Evolutionary conservation across 2,329 filamentous ascomycete genomes (phyloP).

Genomic region (Kalaharituber pfeilii): DNA sequence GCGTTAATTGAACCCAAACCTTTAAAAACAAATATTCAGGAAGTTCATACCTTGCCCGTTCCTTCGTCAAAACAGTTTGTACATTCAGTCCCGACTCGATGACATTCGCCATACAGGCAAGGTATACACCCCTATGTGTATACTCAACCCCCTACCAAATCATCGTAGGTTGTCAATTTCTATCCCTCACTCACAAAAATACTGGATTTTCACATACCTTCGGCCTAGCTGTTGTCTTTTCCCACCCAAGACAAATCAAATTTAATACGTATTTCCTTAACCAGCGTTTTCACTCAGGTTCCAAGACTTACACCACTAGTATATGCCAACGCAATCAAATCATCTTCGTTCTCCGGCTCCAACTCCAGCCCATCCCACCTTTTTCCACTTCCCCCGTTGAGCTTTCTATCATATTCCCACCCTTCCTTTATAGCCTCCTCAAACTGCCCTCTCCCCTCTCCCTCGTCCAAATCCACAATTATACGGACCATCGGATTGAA

Average conservation of each 20-base stretch:
- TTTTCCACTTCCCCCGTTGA: slow-evolving; percentile 33
- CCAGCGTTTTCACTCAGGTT: neutral
- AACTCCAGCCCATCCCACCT: slow-evolving; percentile 64
- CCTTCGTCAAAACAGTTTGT: slow-evolving; percentile 29
- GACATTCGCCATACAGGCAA: slow-evolving; percentile 69
- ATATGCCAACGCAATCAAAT: slow-evolving; percentile 72
- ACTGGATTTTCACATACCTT: slow-evolving; percentile 34
- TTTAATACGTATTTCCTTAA: neutral
- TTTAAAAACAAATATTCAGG: no score
- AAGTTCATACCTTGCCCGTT: slow-evolving; percentile 15
- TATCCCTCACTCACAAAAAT: neutral
- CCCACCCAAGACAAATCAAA: neutral
- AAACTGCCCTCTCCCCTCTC: slow-evolving; percentile 59
- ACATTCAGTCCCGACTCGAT: slow-evolving; percentile 75
- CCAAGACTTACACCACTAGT: slow-evolving; percentile 32
- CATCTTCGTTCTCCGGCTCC: slow-evolving; percentile 58
- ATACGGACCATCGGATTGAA: slow-evolving; percentile 49
- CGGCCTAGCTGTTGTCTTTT: slow-evolving; percentile 53
- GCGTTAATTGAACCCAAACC: no score
- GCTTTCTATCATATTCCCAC: slow-evolving; percentile 49
- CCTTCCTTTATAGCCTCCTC: slow-evolving; percentile 72
- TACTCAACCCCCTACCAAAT: slow-evolving; percentile 54
- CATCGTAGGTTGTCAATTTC: neutral
- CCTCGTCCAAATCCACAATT: slow-evolving; percentile 68
- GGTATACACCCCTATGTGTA: slow-evolving; percentile 72